These are phyloP conservation scores for Angophora floribunda DNA, from an alignment of 345 rosid genomes.

Conservation along the genomic window DNA sequence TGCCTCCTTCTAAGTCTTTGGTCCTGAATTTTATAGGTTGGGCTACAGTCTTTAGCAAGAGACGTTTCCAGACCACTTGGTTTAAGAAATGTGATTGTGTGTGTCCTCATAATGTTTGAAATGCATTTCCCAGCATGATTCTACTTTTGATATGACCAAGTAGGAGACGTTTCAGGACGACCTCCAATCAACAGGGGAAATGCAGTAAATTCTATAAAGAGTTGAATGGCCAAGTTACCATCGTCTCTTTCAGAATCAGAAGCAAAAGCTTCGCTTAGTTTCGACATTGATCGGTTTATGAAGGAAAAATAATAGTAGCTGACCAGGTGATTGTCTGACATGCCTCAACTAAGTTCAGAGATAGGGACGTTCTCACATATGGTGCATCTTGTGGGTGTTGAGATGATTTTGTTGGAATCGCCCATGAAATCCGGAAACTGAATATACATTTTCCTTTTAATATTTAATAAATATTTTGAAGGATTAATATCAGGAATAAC, in stretches of 20 bases:
- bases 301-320: constrained; percentile 71
- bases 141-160: no score
- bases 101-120: no score
- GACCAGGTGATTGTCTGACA: constrained; percentile 68
- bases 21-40: constrained; percentile 40
- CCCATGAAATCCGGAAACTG: constrained; percentile 66
- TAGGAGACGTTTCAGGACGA: no score
- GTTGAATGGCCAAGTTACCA: constrained; percentile 63
- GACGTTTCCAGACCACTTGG: constrained; percentile 67
- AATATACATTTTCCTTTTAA: no score
- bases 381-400: constrained; percentile 77
- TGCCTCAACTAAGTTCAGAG: constrained; percentile 77
- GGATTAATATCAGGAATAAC: no score
- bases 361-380: constrained; percentile 86
- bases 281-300: constrained; percentile 79
- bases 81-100: no score
- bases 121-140: no score
- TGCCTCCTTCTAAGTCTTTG: no score
- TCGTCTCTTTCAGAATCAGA: constrained; percentile 53
- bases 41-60: constrained; percentile 74
- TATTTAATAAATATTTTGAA: no score
- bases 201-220: constrained; percentile 72
- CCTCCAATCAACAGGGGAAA: constrained; percentile 85
- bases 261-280: constrained; percentile 54
- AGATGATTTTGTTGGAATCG: constrained; percentile 69